phyloP scores from a whole-genome alignment of 371 early-diverging fungal species.

The Rhizopus sp. region DNA sequence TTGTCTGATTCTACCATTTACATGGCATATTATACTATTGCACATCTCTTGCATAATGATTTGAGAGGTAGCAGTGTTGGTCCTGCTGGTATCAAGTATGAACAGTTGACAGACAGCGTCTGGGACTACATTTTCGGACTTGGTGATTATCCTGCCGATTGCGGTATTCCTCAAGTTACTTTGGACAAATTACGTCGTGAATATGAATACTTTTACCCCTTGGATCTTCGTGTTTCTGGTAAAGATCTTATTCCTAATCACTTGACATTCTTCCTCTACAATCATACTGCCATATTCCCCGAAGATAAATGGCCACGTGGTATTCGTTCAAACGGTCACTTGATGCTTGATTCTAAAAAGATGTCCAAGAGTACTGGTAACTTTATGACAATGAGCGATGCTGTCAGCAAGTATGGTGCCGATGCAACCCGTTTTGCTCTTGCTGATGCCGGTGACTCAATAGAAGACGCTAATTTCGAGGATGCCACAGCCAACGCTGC shows the following conservation, averaged over 20 bases:
- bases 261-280: slow-evolving; percentile 98
- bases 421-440: slow-evolving; percentile 97
- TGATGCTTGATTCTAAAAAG: slow-evolving; percentile 97
- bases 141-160: slow-evolving; percentile 67
- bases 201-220: slow-evolving; percentile 98
- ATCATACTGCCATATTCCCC: slow-evolving; percentile 98
- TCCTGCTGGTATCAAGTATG: slow-evolving; percentile 78
- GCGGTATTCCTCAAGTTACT: slow-evolving; percentile 62
- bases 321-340: slow-evolving; percentile 97
- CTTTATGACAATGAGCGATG: slow-evolving; percentile 92
- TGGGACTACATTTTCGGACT: slow-evolving; percentile 95
- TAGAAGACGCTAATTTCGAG: slow-evolving; percentile 99
- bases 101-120: slow-evolving; percentile 91
- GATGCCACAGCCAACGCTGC: slow-evolving; percentile 97
- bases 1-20: slow-evolving; percentile 99
- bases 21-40: slow-evolving; percentile 99
- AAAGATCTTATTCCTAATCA: slow-evolving; percentile 99
- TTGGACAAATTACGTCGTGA: slow-evolving; percentile 81
- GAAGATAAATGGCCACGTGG: slow-evolving; percentile 92
- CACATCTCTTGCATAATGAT: slow-evolving; percentile 92
- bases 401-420: slow-evolving; percentile 92
- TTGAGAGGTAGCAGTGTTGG: slow-evolving; percentile 87
- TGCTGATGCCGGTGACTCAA: slow-evolving; percentile 94
- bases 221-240: slow-evolving; percentile 98
- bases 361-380: slow-evolving; percentile 99